Conservation (phyloP, 495 filamentous ascomycete species). For the Choiromyces venosus region DNA sequence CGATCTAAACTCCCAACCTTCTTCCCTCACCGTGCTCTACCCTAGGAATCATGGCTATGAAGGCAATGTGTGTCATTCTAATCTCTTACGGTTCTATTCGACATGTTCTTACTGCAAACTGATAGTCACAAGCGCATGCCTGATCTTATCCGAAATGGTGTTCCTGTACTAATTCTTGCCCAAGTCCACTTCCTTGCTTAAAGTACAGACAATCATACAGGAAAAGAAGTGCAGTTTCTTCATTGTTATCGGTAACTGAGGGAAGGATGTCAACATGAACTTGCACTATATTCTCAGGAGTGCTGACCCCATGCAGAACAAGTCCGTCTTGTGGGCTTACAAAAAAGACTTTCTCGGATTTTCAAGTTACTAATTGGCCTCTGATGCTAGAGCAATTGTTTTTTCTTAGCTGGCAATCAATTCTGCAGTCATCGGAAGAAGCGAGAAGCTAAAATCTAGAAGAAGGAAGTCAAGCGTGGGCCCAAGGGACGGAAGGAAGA, state of each 20-base stretch:
- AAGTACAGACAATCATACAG: constrained; percentile 27
- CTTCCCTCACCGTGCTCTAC: background rate
- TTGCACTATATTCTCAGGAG: constrained; percentile 89
- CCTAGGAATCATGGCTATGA: constrained; percentile 49
- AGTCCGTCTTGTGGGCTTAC: constrained; percentile 98
- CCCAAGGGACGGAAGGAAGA: too few species aligned
- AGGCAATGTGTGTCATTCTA: constrained; percentile 52
- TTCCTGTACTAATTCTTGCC: constrained; percentile 51
- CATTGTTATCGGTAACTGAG: constrained; percentile 87
- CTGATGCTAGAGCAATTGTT: background rate
- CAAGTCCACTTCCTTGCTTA: background rate
- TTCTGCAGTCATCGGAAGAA: constrained; percentile 79
- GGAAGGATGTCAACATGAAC: constrained; percentile 96
- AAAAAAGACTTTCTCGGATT: constrained; percentile 96
- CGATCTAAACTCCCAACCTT: background rate
- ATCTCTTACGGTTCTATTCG: background rate
- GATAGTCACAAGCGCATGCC: constrained; percentile 86
- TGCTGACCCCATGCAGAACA: constrained; percentile 89
- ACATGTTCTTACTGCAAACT: constrained; percentile 12
- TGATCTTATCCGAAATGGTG: constrained; percentile 89
- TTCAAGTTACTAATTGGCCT: constrained; percentile 50
- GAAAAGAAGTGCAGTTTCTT: constrained; percentile 98
- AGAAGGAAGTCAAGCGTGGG: constrained; percentile 96
- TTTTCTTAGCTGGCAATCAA: background rate
- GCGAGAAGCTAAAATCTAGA: constrained; percentile 94